Evolutionary conservation across 352 stramenopile species (phyloP), one percentile per base, ranked within the genome.

Genomic region (Phytophthora citrophthora): DNA sequence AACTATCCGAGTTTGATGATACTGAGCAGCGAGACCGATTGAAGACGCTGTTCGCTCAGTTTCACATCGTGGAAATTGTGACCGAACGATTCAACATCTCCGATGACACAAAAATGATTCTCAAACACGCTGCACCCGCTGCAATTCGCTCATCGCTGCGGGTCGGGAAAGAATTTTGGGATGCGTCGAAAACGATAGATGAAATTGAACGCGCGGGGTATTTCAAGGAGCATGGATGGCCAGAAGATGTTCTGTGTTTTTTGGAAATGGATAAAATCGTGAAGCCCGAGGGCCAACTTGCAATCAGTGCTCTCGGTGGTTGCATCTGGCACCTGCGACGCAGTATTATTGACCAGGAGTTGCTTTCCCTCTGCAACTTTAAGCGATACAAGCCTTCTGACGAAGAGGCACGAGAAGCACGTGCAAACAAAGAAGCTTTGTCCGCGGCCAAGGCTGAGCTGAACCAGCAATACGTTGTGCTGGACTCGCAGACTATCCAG

Each of bases 1-100:
- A 96, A 34, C 48, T 99, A 3, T 95, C 96, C 5, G 94, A 99
- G 66, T 99, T 99, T 85, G 88, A 96, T 11, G 98, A 99, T 77
- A 96, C 98, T 55, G 79, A 94, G 27, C 90, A 99, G 54, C 89
- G 96, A 45, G 96, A 97, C 47, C 84, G 96, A 1, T 83, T 99
- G 51, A 94, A 98, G 58, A 99, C 97, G 18, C 72, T 99, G 8
- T 85, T 99, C 29, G 87, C 89, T 31, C 88, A 96, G 54, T 95
- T 94, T 54, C 68, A 85, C 53, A 83, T 83, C 24, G 89, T 94
- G 5, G 91, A 97, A 69, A 83, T 97, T 31, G 77, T 96, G 24
- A 92, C 76, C 11, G 85, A 95, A 53, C 80, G 85, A 18, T 79
- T 79, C 23, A 81, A 79, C 7, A 52, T 96, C 5, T 86, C 72